These are phyloP conservation scores for Elongisporangium senticosum DNA, from an alignment of 352 stramenopile species.

Conservation along the genomic window DNA sequence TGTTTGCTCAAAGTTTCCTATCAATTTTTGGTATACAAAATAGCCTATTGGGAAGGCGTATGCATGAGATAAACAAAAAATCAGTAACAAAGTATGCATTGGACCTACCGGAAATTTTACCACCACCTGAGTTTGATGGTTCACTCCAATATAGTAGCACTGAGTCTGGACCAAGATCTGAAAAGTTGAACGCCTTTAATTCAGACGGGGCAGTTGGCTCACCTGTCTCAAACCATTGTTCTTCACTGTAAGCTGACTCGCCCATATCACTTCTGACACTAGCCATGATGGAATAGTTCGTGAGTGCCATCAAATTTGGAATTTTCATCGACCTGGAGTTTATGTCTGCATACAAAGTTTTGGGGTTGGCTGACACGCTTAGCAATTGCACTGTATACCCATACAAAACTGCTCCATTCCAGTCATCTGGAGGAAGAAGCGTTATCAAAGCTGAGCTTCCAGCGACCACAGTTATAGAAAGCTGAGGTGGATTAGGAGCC, in stretches of 20 bases:
- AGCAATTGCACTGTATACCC: conserved; percentile 1
- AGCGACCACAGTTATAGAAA: conserved; percentile 10
- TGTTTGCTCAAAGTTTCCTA: too few species aligned
- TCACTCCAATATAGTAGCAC: conserved; percentile 21
- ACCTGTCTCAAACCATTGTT: conserved; percentile 16
- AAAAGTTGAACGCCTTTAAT: conserved; percentile 7
- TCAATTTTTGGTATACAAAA: conserved; percentile 11
- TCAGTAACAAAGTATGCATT: neutral
- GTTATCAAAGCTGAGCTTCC: conserved; percentile 18
- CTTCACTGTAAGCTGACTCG: conserved; percentile 13
- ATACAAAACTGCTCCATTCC: conserved; percentile 21
- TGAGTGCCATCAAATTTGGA: conserved; percentile 16
- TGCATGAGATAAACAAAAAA: neutral
- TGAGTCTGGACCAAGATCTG: conserved; percentile 20
- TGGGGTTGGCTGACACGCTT: neutral
- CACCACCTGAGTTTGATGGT: conserved; percentile 35
- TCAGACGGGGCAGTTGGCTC: conserved; percentile 11
- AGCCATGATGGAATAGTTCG: conserved; percentile 23
- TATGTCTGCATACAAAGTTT: conserved; percentile 7
- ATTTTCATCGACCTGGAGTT: conserved; percentile 6
- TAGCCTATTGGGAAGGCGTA: conserved; percentile 15
- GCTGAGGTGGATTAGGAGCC: conserved; percentile 16
- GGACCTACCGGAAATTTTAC: conserved; percentile 22
- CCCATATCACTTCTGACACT: conserved; percentile 10
- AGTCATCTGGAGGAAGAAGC: conserved; percentile 19